Base-by-base conservation (phyloP, 2,329 filamentous ascomycete species). In the Teratosphaeria viscida region DNA sequence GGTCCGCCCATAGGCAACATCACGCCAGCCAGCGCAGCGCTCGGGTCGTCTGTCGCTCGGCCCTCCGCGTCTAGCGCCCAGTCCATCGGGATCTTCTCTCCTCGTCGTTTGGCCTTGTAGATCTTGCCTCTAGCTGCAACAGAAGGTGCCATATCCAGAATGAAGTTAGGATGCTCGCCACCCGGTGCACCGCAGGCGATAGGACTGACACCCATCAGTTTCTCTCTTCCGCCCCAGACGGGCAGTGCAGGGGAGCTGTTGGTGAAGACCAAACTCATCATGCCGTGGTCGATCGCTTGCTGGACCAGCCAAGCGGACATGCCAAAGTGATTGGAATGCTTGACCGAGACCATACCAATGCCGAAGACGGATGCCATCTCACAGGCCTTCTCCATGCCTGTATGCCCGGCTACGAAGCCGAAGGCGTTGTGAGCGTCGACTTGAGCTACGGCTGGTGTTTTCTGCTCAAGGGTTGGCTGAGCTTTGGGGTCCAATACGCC, bases 1-100 rank as follows among this genome's bases (percentile, higher is more conserved):
- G 89, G 88, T 0, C 90, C 89, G 2, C 89, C 89, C 87, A 94
- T 91, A 0, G 89, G 89, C 23, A 92, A 75, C 89, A 94, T 92
- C 3, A 92, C 87, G 1, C 89, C 89, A 37, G 84, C 82, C 10
- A 94, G 75, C 0, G 89, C 90, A 23, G 79, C 79, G 1, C 79
- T 81, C 0, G 90, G 88, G 65, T 94, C 88, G 52, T 69, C 67
- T 2, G 0, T 71, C 29, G 58, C 61, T 32, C 59, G 55, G 3
- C 89, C 89, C 16, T 91, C 81, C 0, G 76, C 78, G 71, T 92
- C 88, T 6, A 92, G 76, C 1, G 88, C 89, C 89, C 89, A 94
- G 66, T 86, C 85, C 0, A 73, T 59, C 0, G 86, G 86, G n/a
- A 89, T 89, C 74, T 82, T 84, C 67, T 88, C 85, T 0, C 84